phyloP scores from a whole-genome alignment of 352 stramenopile genomes.

The Globisporangium middletonii region DNA sequence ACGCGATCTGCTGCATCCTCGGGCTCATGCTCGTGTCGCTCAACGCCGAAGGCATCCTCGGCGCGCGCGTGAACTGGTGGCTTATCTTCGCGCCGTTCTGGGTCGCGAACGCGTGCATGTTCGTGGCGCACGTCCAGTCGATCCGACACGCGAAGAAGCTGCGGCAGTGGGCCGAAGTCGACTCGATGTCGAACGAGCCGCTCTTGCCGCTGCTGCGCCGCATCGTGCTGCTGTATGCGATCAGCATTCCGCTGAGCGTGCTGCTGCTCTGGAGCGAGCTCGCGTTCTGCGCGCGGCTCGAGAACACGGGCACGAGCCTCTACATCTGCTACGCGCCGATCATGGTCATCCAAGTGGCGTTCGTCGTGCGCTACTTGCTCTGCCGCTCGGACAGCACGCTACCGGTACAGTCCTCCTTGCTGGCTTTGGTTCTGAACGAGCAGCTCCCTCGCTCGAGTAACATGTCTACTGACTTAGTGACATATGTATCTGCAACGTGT shows the following conservation, averaged over 20 bases:
- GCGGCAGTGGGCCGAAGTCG: conserved; percentile 68
- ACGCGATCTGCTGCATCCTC: conserved; percentile 68
- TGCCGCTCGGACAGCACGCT: conserved; percentile 73
- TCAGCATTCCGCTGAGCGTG: conserved; percentile 61
- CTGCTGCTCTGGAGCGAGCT: conserved; percentile 79
- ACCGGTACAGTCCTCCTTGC: conserved; percentile 29
- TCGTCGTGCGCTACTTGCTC: conserved; percentile 76
- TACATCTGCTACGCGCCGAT: conserved; percentile 78
- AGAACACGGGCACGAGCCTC: conserved; percentile 50
- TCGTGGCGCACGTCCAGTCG: conserved; percentile 55
- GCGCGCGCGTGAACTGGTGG: conserved; percentile 67
- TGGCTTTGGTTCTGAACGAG: not conserved
- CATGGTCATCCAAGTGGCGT: conserved; percentile 77
- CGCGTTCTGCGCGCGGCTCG: conserved; percentile 70
- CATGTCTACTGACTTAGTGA: conserved; percentile 1
- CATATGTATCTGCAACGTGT: conserved; percentile 10
- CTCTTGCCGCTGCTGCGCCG: conserved; percentile 66
- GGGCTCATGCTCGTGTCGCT: conserved; percentile 66
- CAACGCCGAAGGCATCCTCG: conserved; percentile 74
- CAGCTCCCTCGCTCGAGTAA: too few relatives aligned
- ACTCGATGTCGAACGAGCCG: conserved; percentile 78
- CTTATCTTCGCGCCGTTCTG: conserved; percentile 78
- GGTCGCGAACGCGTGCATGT: conserved; percentile 57
- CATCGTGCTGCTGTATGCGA: conserved; percentile 71
- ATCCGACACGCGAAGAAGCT: conserved; percentile 62